A percentile compares a stretch with the other conserved stretches of the same genome.
phyloP scores from a whole-genome alignment of 208 protist species.

The Leptomonas seymouri region DNA sequence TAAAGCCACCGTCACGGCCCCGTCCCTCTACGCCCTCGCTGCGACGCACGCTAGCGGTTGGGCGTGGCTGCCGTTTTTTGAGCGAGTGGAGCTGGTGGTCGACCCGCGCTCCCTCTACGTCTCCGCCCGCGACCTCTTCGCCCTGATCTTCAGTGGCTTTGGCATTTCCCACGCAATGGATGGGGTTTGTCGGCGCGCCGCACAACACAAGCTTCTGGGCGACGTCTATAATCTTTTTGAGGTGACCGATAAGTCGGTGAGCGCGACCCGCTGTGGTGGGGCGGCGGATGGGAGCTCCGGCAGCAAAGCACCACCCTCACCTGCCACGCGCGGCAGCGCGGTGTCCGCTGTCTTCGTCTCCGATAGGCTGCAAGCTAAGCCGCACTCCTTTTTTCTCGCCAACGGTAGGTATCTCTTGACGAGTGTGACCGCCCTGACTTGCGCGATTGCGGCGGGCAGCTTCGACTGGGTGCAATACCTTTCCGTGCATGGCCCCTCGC shows the following conservation, averaged over 20 bases:
- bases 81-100: conserved; percentile 31
- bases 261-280: background rate
- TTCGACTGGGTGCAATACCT: conserved; percentile 77
- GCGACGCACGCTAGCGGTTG: conserved; percentile 34
- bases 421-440: conserved; percentile 57
- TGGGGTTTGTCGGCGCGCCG: conserved; percentile 41
- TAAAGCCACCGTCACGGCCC: conserved; percentile 24
- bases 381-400: conserved; percentile 35
- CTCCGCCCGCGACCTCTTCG: conserved; percentile 39
- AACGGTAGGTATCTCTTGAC: conserved; percentile 51
- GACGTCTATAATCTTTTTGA: conserved; percentile 47
- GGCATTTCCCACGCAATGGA: conserved; percentile 49
- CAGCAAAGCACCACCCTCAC: background rate
- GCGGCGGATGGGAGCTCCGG: background rate
- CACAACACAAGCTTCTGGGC: conserved; percentile 38
- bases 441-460: conserved; percentile 58
- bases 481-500: conserved; percentile 41
- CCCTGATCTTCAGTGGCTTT: conserved; percentile 47
- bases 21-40: conserved; percentile 53
- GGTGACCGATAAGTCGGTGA: background rate
- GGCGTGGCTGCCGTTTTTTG: conserved; percentile 43
- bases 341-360: conserved; percentile 24
- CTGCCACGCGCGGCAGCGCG: conserved; percentile 24
- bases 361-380: conserved; percentile 20
- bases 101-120: conserved; percentile 31